phyloP scores from a whole-genome alignment of 805 yeast genomes.

The Clavispora asparagi region DNA sequence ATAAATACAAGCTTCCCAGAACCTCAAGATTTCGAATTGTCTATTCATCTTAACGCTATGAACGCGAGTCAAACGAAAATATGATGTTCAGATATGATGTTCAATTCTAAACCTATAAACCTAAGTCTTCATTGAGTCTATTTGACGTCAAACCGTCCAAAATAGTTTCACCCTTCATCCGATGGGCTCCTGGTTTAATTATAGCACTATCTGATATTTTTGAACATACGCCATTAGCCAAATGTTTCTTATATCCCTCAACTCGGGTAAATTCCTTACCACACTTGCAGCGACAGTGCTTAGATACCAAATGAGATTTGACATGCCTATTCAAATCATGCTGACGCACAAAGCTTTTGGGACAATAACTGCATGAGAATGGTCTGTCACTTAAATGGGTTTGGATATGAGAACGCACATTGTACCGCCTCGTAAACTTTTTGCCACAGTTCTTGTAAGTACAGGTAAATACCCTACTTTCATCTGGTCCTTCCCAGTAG shows the following conservation, averaged over 20 bases:
- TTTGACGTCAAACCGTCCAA: slow-evolving; percentile 15
- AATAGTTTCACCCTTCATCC: slow-evolving; percentile 7
- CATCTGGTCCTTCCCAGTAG: slow-evolving; percentile 76
- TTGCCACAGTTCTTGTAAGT: slow-evolving; percentile 75
- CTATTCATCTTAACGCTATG: too few relatives aligned
- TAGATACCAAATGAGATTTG: slow-evolving; percentile 75
- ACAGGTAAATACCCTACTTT: slow-evolving; percentile 67
- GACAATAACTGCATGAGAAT: slow-evolving; percentile 71
- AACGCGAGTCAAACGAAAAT: not conserved
- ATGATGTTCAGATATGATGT: not conserved
- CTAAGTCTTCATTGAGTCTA: slow-evolving; percentile 14
- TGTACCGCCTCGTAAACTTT: slow-evolving; percentile 80
- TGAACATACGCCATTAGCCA: slow-evolving; percentile 32
- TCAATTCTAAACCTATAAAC: slow-evolving; percentile 1
- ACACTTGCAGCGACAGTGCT: slow-evolving; percentile 72
- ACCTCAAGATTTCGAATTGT: too few relatives aligned
- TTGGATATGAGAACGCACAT: slow-evolving; percentile 91
- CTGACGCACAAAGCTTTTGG: slow-evolving; percentile 86
- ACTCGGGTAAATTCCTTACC: slow-evolving; percentile 90
- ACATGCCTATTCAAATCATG: slow-evolving; percentile 90
- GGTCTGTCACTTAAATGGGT: slow-evolving; percentile 96
- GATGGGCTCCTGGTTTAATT: slow-evolving; percentile 9
- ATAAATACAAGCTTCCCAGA: too few relatives aligned
- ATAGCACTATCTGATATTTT: slow-evolving; percentile 5
- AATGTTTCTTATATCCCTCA: slow-evolving; percentile 82